phyloP scores from a whole-genome alignment of 768 basidiomycete species.

The Saitozyma podzolica region DNA sequence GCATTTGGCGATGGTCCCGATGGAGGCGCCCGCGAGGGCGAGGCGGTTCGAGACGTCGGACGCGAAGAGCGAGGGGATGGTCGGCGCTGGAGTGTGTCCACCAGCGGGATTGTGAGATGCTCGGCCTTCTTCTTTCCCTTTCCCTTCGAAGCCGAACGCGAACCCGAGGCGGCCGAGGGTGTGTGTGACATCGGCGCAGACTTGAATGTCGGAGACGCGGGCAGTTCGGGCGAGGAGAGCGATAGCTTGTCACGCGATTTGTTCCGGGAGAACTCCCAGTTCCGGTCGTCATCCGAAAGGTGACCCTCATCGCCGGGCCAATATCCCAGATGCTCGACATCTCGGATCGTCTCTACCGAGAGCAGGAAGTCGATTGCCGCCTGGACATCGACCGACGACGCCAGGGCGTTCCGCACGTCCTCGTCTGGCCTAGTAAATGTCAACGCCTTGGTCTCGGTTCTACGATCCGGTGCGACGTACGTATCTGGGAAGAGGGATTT shows the following conservation, averaged over 20 bases:
- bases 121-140: conserved; percentile 19
- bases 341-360: conserved; percentile 39
- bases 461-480: conserved; percentile 18
- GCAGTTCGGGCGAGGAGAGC: too few species aligned
- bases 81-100: conserved; percentile 39
- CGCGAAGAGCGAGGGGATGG: conserved; percentile 22
- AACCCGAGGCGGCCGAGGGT: conserved; percentile 3
- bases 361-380: conserved; percentile 46
- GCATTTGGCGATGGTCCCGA: conserved; percentile 25
- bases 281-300: neutral
- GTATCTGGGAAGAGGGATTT: conserved; percentile 29
- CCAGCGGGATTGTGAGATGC: conserved; percentile 19
- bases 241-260: too few species aligned
- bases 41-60: conserved; percentile 11
- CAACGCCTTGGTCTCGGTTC: neutral
- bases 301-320: conserved; percentile 36
- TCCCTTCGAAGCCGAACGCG: conserved; percentile 8
- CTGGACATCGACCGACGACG: conserved; percentile 19
- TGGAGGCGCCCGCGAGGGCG: conserved; percentile 7
- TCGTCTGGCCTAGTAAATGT: conserved; percentile 12
- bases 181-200: conserved; percentile 10
- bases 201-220: too few species aligned
- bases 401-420: conserved; percentile 14
- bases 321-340: conserved; percentile 30
- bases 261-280: too few species aligned